phyloP scores from a whole-genome alignment of 805 yeast species.

The Ogataea salicorniae region DNA sequence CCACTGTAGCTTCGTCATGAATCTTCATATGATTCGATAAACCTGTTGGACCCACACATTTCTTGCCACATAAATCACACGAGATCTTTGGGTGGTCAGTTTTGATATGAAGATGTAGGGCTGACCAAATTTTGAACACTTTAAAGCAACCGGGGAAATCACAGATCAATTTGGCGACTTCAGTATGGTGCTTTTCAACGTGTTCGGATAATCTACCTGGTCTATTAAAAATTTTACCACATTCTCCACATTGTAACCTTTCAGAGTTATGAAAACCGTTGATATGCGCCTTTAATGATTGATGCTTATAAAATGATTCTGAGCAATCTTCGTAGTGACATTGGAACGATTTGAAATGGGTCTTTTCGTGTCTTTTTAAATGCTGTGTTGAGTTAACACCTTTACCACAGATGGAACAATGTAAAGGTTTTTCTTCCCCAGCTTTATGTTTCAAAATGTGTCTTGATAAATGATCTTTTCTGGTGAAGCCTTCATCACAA shows the following conservation, averaged over 20 bases:
- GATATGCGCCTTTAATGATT: conserved; percentile 69
- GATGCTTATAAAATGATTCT: conserved; percentile 68
- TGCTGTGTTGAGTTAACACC: conserved; percentile 82
- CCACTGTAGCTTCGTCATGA: conserved; percentile 51
- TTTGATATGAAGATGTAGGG: conserved; percentile 64
- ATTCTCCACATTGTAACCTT: conserved; percentile 51
- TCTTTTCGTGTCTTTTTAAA: conserved; percentile 71
- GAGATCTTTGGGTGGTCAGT: conserved; percentile 65
- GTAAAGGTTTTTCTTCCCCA: conserved; percentile 57
- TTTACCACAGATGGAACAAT: conserved; percentile 71
- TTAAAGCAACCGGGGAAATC: conserved; percentile 55
- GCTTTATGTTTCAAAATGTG: conserved; percentile 61
- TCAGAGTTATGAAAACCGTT: conserved; percentile 53
- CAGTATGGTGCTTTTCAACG: conserved; percentile 54
- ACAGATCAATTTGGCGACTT: conserved; percentile 50
- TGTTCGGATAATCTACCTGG: conserved; percentile 67
- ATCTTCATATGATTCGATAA: conserved; percentile 66
- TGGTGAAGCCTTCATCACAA: conserved; percentile 62
- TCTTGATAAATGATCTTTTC: conserved; percentile 77
- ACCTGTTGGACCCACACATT: conserved; percentile 69
- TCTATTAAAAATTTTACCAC: conserved; percentile 60
- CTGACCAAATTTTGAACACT: conserved; percentile 66
- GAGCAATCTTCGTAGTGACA: conserved; percentile 61
- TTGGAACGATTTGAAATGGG: conserved; percentile 64
- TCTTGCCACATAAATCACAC: conserved; percentile 63